Percentiles rank a stretch among this genome's conserved stretches.
Evolutionary conservation across 768 basidiomycete species (phyloP).

Genomic region (Kwoniella dejecticola): DNA sequence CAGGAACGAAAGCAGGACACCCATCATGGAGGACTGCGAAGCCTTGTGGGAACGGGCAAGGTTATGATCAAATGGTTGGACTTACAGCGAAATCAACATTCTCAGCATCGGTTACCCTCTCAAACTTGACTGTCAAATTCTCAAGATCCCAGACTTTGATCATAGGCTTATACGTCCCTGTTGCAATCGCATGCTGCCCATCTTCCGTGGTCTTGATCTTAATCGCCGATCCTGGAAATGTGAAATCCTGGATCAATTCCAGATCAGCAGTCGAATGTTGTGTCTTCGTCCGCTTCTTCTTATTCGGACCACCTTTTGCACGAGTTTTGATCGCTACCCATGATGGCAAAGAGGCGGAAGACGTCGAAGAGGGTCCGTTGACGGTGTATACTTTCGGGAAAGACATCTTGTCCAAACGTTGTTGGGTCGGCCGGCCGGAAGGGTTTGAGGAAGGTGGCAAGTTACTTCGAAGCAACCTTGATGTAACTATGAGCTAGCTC

Average conservation of each 20-base stretch:
- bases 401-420: slow-evolving; percentile 26
- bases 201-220: slow-evolving; percentile 86
- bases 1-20: too few species aligned
- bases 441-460: slow-evolving; percentile 1
- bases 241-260: slow-evolving; percentile 92
- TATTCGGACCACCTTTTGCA: slow-evolving; percentile 44
- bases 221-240: slow-evolving; percentile 95
- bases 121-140: slow-evolving; percentile 89
- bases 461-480: too few species aligned
- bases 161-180: slow-evolving; percentile 96
- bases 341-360: slow-evolving; percentile 88
- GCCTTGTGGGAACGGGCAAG: too few species aligned
- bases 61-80: slow-evolving; percentile 60
- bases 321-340: slow-evolving; percentile 68
- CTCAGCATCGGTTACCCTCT: slow-evolving; percentile 92
- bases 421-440: neutral
- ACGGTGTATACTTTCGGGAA: slow-evolving; percentile 84
- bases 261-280: slow-evolving; percentile 73
- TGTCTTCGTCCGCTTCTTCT: slow-evolving; percentile 52
- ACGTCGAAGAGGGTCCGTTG: slow-evolving; percentile 84
- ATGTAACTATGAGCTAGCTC: too few species aligned
- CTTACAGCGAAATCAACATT: slow-evolving; percentile 97
- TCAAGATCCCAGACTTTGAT: slow-evolving; percentile 94
- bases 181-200: slow-evolving; percentile 88
- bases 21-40: too few species aligned